Percentiles rank a stretch among this genome's conserved stretches.
phyloP scores from a whole-genome alignment of 1,139 yeast species.

The Blastobotrys capitulatus region DNA sequence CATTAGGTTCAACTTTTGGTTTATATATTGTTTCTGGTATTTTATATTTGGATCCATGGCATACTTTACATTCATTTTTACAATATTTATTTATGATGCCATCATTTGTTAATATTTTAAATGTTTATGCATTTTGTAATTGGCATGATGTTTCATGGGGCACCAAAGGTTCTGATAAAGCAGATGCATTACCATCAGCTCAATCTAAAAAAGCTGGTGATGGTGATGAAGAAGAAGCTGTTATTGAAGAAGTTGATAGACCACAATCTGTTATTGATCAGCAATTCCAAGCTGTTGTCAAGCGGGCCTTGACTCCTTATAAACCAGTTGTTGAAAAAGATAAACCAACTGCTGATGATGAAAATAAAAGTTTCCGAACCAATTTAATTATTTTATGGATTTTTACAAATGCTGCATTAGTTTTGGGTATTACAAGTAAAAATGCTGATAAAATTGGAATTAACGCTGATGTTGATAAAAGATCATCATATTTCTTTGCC shows the following conservation, averaged over 20 bases:
- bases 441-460: slow-evolving; percentile 31
- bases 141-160: slow-evolving; percentile 99
- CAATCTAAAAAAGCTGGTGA: slow-evolving; percentile 45
- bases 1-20: slow-evolving; percentile 89
- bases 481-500: slow-evolving; percentile 56
- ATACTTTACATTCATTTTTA: slow-evolving; percentile 75
- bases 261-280: slow-evolving; percentile 64
- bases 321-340: slow-evolving; percentile 31
- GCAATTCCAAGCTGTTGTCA: slow-evolving; percentile 40
- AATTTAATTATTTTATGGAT: slow-evolving; percentile 79
- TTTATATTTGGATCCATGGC: slow-evolving; percentile 92
- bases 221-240: slow-evolving; percentile 65
- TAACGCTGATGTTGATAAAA: slow-evolving; percentile 32
- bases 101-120: slow-evolving; percentile 72
- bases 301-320: slow-evolving; percentile 41
- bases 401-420: slow-evolving; percentile 62
- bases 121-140: slow-evolving; percentile 85
- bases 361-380: slow-evolving; percentile 71
- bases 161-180: slow-evolving; percentile 78
- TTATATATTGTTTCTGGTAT: slow-evolving; percentile 65
- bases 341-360: slow-evolving; percentile 45
- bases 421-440: slow-evolving; percentile 52
- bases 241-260: slow-evolving; percentile 64
- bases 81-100: slow-evolving; percentile 87
- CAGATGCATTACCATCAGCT: slow-evolving; percentile 54